Evolutionary conservation across 495 filamentous ascomycete genomes (phyloP).

Genomic region (Trichoderma orchidacearum): DNA sequence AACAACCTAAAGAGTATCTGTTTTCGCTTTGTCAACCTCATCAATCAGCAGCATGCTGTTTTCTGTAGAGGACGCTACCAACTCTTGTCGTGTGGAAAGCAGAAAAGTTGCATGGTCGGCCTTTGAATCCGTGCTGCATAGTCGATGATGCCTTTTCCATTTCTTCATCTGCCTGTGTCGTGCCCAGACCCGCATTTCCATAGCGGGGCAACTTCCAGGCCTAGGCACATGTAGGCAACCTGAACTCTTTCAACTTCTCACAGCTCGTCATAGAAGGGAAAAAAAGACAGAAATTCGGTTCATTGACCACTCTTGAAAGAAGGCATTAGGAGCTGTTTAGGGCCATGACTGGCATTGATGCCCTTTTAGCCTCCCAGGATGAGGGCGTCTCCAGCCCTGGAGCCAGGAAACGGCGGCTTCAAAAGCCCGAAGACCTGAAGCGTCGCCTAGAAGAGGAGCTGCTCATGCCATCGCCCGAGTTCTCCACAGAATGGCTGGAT

Average conservation of each 20-base stretch:
- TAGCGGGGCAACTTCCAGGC: not conserved
- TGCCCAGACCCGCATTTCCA: constrained; percentile 1
- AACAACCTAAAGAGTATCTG: too few relatives aligned
- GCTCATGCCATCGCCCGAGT: constrained; percentile 60
- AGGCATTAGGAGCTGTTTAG: not conserved
- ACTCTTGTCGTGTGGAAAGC: too few relatives aligned
- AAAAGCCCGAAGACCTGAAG: constrained; percentile 2
- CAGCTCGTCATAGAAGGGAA: not conserved
- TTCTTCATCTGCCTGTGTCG: too few relatives aligned
- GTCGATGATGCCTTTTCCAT: too few relatives aligned
- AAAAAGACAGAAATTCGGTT: not conserved
- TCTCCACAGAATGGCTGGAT: constrained; percentile 76
- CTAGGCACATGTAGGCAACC: too few relatives aligned
- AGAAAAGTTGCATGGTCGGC: too few relatives aligned
- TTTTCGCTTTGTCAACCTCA: not conserved
- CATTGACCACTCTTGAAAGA: too few relatives aligned
- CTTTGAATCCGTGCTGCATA: too few relatives aligned
- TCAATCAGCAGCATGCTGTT: too few relatives aligned
- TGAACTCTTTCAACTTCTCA: not conserved
- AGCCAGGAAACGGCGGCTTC: not conserved
- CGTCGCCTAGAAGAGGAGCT: constrained; percentile 54
- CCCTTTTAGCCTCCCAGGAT: not conserved
- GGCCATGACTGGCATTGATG: not conserved
- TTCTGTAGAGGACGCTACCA: too few relatives aligned
- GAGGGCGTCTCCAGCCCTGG: not conserved